Base-by-base conservation (phyloP, 2,329 filamentous ascomycete species). In the Phialophora verrucosa region DNA sequence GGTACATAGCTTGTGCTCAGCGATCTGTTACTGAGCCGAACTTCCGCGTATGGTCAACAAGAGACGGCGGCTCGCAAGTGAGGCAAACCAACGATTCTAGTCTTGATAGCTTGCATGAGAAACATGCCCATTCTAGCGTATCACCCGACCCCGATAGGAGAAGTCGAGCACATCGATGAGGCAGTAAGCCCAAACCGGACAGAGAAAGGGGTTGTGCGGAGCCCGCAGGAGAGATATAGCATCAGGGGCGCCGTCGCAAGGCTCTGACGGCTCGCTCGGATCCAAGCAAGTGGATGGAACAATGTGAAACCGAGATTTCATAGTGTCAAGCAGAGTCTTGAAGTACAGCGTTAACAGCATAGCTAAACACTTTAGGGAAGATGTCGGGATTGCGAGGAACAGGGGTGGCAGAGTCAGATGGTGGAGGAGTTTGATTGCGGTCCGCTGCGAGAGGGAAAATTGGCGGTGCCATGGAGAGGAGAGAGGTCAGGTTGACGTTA, bases 341-440 rank as follows among this genome's bases (percentile, higher is more conserved):
- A 56, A 62, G 35, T 12, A 47, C 50, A 44, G 60, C 60, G 38
- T 47, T 56, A 49, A 60, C 50, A 54, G 58, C 38, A 20, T 54
- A 23, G 29, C 62, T 62, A 62, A 25, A 49, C 51, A 55, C 25
- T 56, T 62, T n/a, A 42, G 61, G 62, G 29, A 62, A 58, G 58
- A 51, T 31, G 59, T 62, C 47, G 60, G 59, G 55, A 62, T 60
- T n/a, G 31, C 38, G 54, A 61, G 54, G 31, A 63, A 59, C 63
- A 68, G 66, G 66, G 66, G 44, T 53, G n/a, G 42, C 32, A 62
- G 27, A 17, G 59, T 61, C 7, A 61, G 59, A 61, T 54, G 47
- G 64, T 63, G 55, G 63, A 60, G 29, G 59, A 68, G 66, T 68
- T 68, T 66, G 66, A 68, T 68, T 68, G 63, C 66, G 53, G 38